phyloP scores from a whole-genome alignment of 1,139 yeast genomes.

The Nakaseomyces nivariensis region DNA sequence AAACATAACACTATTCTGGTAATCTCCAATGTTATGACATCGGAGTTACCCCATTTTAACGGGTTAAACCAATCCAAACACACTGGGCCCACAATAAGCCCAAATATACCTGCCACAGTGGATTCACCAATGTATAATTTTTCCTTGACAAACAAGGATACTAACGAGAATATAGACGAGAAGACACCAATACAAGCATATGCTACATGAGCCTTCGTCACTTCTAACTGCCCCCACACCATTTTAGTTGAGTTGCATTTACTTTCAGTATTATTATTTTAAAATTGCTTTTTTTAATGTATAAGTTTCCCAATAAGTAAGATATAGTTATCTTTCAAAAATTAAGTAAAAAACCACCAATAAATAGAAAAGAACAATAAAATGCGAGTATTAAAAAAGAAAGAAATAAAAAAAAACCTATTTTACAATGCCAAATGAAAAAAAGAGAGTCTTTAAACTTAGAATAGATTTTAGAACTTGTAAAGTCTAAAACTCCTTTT shows the following conservation, averaged over 20 bases:
- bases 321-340: neutral
- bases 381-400: neutral
- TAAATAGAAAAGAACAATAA: neutral
- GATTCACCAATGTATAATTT: slow-evolving; percentile 90
- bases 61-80: slow-evolving; percentile 87
- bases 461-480: neutral
- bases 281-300: neutral
- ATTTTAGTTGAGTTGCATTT: slow-evolving; percentile 8
- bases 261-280: neutral
- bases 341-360: too few relatives aligned
- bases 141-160: slow-evolving; percentile 88
- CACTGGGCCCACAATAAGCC: slow-evolving; percentile 89
- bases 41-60: slow-evolving; percentile 81
- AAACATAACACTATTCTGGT: slow-evolving; percentile 82
- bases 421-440: neutral
- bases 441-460: neutral
- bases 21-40: slow-evolving; percentile 75
- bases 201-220: slow-evolving; percentile 67
- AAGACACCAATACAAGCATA: slow-evolving; percentile 91
- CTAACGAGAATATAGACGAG: slow-evolving; percentile 73
- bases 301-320: neutral
- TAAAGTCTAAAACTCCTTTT: too few relatives aligned
- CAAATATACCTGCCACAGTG: slow-evolving; percentile 84
- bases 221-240: slow-evolving; percentile 33
- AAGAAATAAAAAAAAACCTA: neutral